phyloP scores from a whole-genome alignment of 1,139 yeast species.

The Saccharomyces pastorianus region DNA sequence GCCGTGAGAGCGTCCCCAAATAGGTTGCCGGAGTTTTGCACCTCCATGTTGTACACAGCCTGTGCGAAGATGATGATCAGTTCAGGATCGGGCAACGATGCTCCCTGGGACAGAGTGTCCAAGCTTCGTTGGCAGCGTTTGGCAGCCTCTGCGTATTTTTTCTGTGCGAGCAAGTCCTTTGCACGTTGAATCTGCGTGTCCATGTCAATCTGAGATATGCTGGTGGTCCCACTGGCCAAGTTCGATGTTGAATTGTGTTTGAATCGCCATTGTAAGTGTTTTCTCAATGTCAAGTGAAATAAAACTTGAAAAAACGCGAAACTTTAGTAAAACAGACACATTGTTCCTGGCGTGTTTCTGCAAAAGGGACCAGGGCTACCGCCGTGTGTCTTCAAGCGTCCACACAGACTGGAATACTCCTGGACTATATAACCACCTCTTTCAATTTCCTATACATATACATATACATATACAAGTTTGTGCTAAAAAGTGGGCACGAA shows the following conservation, averaged over 20 bases:
- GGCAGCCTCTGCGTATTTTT: slow-evolving; percentile 60
- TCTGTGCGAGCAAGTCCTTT: slow-evolving; percentile 35
- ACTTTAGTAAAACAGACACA: not conserved
- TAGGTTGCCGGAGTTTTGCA: not conserved
- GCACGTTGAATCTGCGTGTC: not conserved
- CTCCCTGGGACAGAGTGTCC: slow-evolving; percentile 27
- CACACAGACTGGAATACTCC: not conserved
- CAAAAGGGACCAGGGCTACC: not conserved
- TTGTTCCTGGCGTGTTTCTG: not conserved
- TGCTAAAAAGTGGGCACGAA: not conserved
- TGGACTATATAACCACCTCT: not conserved
- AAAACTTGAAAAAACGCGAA: not conserved
- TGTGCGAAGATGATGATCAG: not conserved
- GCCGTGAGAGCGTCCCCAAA: slow-evolving; percentile 42
- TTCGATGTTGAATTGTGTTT: not conserved
- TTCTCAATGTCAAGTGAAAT: not conserved
- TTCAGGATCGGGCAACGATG: not conserved
- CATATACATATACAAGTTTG: not conserved
- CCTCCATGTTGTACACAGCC: not conserved
- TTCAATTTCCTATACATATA: not conserved
- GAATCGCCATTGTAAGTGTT: not conserved
- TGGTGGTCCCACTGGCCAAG: not conserved
- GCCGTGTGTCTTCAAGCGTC: not conserved
- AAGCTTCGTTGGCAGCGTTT: slow-evolving; percentile 73
- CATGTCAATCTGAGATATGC: not conserved